These are phyloP conservation scores for Zoysia japonica DNA, from an alignment of 176 grass and related monocot species.

Conservation along the genomic window DNA sequence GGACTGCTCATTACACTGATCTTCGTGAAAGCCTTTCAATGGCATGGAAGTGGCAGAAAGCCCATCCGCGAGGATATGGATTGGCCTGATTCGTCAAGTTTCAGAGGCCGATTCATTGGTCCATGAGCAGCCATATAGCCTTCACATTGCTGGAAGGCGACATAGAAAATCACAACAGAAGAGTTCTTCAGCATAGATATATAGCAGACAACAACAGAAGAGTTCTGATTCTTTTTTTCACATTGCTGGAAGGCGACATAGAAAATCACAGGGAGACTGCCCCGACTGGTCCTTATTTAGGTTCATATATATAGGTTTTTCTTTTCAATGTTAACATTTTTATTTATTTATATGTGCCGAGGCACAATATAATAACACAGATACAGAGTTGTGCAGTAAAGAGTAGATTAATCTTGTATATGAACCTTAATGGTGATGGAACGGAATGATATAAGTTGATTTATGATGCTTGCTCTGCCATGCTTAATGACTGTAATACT, in stretches of 20 bases:
- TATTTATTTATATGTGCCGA: slow-evolving; percentile 20
- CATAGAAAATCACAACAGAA: background rate
- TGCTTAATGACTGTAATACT: background rate
- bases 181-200: slow-evolving; percentile 25
- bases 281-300: slow-evolving; percentile 34
- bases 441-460: slow-evolving; percentile 29
- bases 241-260: slow-evolving; percentile 23
- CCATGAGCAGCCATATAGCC: slow-evolving; percentile 40
- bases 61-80: slow-evolving; percentile 70
- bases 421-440: slow-evolving; percentile 7
- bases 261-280: slow-evolving; percentile 4
- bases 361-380: slow-evolving; percentile 42
- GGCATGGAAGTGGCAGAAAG: slow-evolving; percentile 94
- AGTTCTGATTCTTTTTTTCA: slow-evolving; percentile 24
- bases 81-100: slow-evolving; percentile 33
- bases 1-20: slow-evolving; percentile 79
- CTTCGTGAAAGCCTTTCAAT: slow-evolving; percentile 77
- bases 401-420: slow-evolving; percentile 29
- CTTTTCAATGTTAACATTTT: slow-evolving; percentile 20
- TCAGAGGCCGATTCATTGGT: slow-evolving; percentile 20
- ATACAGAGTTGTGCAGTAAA: slow-evolving; percentile 17
- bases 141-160: slow-evolving; percentile 31
- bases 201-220: slow-evolving; percentile 22
- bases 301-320: slow-evolving; percentile 35
- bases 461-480: background rate